Evolutionary conservation across 2,329 filamentous ascomycete genomes (phyloP), one percentile per base, ranked within the genome.

Genomic region (Penicillium italicum): DNA sequence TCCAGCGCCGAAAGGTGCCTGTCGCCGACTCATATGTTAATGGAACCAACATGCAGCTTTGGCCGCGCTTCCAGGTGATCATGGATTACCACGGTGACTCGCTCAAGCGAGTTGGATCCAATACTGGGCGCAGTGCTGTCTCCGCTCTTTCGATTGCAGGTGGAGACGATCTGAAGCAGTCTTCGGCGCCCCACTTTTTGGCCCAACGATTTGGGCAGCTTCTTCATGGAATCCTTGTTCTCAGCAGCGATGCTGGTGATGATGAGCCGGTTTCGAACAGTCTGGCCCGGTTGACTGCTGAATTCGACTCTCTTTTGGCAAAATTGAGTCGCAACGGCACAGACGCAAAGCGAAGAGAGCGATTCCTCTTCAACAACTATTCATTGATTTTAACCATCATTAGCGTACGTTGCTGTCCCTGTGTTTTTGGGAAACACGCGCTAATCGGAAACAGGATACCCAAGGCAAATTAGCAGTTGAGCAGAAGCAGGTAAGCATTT

Each of bases 171-270:
- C 40, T 71, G 47, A 75, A 72, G 54, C 67, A 72, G 38, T 76
- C 74, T 18, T 72, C 73, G 5, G 94, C 94, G 1, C 94, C 94
- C 0, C 94, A 97, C 66, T 86, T 93, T 49, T 81, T 95, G 18
- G 97, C 94, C 0, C 94, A 99, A 72, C 85, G 91, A n/a, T 97
- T 97, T 68, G 94, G 90, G 0, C 93, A 97, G 74, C 85, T 99
- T 47, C 75, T 96, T 46, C 89, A 96, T 60, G 91, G 90, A 3
- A 88, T 97, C 30, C 76, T 97, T 30, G 79, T 85, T 0, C 81
- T 99, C 41, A 95, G 90, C 68, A 85, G 85, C n/a, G 92, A 97
- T 64, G 90, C 91, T 0, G 91, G 91, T 2, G 94, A 97, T 63
- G 92, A 97, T 63, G 94, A 99, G 72, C 94, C 94, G 0, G 89